Evolutionary conservation across 306 rosid genomes (phyloP), one percentile per base, ranked within the genome.

Genomic region (Fragaria nilgerrensis): DNA sequence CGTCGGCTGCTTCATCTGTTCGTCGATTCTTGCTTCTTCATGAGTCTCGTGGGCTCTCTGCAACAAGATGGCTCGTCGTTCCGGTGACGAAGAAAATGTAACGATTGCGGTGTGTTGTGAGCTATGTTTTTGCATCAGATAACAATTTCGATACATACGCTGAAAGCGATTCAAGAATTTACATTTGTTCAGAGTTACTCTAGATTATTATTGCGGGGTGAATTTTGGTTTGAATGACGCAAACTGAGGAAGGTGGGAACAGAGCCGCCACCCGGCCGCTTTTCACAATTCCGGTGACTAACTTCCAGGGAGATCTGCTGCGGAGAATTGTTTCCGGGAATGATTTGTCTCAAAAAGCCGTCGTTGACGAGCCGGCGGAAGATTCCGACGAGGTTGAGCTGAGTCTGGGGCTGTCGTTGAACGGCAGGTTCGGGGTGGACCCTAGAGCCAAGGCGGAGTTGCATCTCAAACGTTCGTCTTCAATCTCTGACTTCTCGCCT

Each of bases 371-470:
- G 47, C 58, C 48, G 41, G 63, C 17, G 1, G 73, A 56, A 32
- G 85, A 65, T 13, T 70, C 36, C 34, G 85, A 83, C 37, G 95
- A 86, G 48, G 39, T 87, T 0, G 97, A 89, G 84, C 82, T 91
- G 15, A 88, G 87, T 66, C 88, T 93, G 0, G 97, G 93, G 6
- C 93, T 93, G n/a, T 93, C 98, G 5, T 55, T 82, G 82, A 91
- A 93, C 29, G 98, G 98, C 48, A 82, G 92, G 61, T 91, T 93
- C 7, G 98, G 98, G 68, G 80, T 86, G 8, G 95, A 93, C 92
- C 98, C 93, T 0, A 83, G 82, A 47, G 88, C 90, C 20, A 82
- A 87, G 75, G 83, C 68, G 73, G 85, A 68, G 79, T 79, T 88
- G 14, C 77, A 77, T 14, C 78, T 82, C 4, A 82, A 72, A 74